phyloP scores from a whole-genome alignment of 2,329 filamentous ascomycete species.

The Aspergillus thermomutatus region DNA sequence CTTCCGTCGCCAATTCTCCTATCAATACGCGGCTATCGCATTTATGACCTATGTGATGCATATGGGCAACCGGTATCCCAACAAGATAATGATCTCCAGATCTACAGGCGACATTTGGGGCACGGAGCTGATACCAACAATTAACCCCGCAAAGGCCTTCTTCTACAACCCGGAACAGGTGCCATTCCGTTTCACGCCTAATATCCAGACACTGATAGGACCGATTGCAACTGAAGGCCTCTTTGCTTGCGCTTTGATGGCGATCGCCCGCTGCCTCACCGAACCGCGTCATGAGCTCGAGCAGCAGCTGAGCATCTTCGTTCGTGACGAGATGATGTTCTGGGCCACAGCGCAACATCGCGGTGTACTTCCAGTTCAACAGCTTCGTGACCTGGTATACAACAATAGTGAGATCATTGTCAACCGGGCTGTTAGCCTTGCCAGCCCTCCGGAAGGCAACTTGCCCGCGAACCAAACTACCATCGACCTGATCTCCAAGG shows the following conservation, averaged over 20 bases:
- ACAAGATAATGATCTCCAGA: conserved; percentile 89
- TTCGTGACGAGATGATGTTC: conserved; percentile 95
- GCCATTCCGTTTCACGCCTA: conserved; percentile 94
- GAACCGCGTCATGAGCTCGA: conserved; percentile 82
- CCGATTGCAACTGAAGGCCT: conserved; percentile 94
- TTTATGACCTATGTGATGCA: conserved; percentile 99
- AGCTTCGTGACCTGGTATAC: conserved; percentile 75
- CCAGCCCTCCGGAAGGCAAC: conserved; percentile 70
- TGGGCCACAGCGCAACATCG: conserved; percentile 87
- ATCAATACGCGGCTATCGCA: conserved; percentile 89
- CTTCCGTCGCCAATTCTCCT: conserved; percentile 94
- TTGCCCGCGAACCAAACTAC: conserved; percentile 95
- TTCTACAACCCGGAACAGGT: conserved; percentile 96
- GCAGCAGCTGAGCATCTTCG: conserved; percentile 89
- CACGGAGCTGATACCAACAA: conserved; percentile 85
- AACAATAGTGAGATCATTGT: conserved; percentile 87
- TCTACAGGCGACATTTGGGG: conserved; percentile 93
- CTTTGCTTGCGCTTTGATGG: conserved; percentile 93
- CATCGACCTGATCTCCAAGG: conserved; percentile 88
- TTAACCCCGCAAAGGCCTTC: conserved; percentile 78
- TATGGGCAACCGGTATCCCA: conserved; percentile 93
- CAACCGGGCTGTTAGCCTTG: conserved; percentile 81
- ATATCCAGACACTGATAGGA: conserved; percentile 93
- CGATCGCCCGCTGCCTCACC: conserved; percentile 88
- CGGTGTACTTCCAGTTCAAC: conserved; percentile 59